Evolutionary conservation across 208 protist species (phyloP), one percentile per base, ranked within the genome.

Genomic region (Angomonas deanei): DNA sequence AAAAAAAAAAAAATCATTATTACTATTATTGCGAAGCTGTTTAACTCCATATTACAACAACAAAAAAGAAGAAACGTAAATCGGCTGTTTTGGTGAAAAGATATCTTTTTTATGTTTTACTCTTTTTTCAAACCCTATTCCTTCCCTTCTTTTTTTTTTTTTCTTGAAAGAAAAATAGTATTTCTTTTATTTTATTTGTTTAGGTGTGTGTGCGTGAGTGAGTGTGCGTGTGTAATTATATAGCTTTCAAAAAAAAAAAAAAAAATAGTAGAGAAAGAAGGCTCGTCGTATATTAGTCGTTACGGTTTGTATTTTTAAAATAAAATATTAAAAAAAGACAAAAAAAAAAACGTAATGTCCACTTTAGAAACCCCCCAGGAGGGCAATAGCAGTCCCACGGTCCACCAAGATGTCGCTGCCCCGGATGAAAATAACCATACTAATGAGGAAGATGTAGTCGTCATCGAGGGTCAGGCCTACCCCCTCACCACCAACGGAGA

Each of bases 391-490:
- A 30, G 3, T 55, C 4, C 39, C 26, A 32, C 31, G 5, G n/a
- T n/a, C n/a, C n/a, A n/a, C n/a, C n/a, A n/a, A n/a, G n/a, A n/a
- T n/a, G n/a, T n/a, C n/a, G n/a, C n/a, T n/a, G 10, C 2, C 23
- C 23, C 19, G 32, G 13, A 56, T 33, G 42, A 38, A 6, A 57
- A 66, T 8, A 66, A 57, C 6, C 31, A n/a, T 55, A 48, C 19
- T 32, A 46, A 19, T 6, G 33, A 68, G 6, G 33, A 34, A 5
- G 39, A 38, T 55, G 39, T 28, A 61, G 28, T 30, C n/a, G 36
- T 26, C 33, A 85, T 87, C 75, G 48, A 64, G 55, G 33, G 66
- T 39, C 56, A 73, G 61, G 38, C 68, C 47, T 46, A 78, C 65
- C 65, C 38, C 33, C 27, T 62, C 55, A 57, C 49, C 32, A 52